Base-by-base conservation (phyloP, 2,329 filamentous ascomycete species). In the Phoma sp. region DNA sequence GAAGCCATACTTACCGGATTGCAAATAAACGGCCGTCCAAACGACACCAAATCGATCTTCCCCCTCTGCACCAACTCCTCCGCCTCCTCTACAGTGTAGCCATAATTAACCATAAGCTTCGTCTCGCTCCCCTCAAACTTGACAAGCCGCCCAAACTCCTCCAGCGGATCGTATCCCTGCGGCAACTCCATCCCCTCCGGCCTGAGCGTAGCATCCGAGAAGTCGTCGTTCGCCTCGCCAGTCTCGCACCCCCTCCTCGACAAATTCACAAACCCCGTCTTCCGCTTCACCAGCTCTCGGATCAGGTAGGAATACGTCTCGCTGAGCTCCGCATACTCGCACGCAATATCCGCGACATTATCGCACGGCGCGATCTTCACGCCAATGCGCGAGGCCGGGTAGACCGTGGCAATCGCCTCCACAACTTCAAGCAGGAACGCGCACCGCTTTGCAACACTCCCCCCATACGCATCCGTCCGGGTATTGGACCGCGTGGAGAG, bases 401-500 rank as follows among this genome's bases (percentile, higher is more conserved):
- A 64, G 25, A 70, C 65, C 1, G 43, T 38, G 7, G 65, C 60
- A 1, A 74, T 62, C 0, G 66, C 68, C 8, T 68, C 62, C 29
- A 73, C 48, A 2, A 72, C 62, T 42, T 74, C 66, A 10, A 75
- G 64, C 3, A 65, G 48, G 57, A 75, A 74, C 13, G 63, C 59
- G 54, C 65, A 68, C 10, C 72, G 62, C 39, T 70, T 70, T 38
- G 69, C 63, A 4, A 64, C 59, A 11, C 60, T 62, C 47, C 71
- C 69, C 32, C 72, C 72, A 53, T 75, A 75, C 13, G 40, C 44
- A 43, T 73, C 71, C 1, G 60, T 66, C 41, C 72, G 66, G 18
- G 27, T 44, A 46, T 75, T 75, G 57, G 57, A 57, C 2, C 46
- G 53, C 10, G 45, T 57, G 39, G 47, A 43, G 3, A 59, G 38